Percentiles rank a stretch among this genome's conserved stretches.
Evolutionary conservation across 2,329 filamentous ascomycete species (phyloP).

Genomic region (Colletotrichum sp.): DNA sequence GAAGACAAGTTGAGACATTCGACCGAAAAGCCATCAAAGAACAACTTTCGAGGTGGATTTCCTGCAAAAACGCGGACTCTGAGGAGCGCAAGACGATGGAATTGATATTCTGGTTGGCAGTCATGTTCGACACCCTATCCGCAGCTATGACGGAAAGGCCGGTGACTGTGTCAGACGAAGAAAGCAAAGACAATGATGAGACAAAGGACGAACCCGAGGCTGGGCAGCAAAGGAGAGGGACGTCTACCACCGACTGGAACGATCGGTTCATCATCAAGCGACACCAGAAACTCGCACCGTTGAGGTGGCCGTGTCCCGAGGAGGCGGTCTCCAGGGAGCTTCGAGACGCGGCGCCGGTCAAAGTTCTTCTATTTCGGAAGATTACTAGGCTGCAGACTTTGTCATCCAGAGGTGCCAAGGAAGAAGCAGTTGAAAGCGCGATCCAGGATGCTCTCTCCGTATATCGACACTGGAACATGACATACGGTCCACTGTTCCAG

Average conservation of each 20-base stretch:
- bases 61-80: not conserved
- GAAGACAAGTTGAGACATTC: conserved; percentile 33
- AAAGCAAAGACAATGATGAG: conserved; percentile 34
- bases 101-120: conserved; percentile 61
- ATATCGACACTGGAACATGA: conserved; percentile 59
- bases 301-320: conserved; percentile 60
- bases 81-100: conserved; percentile 50
- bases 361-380: conserved; percentile 63
- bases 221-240: conserved; percentile 22
- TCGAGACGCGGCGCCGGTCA: conserved; percentile 59
- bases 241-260: conserved; percentile 26
- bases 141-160: conserved; percentile 52
- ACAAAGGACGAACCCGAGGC: not conserved
- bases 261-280: conserved; percentile 40
- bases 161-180: conserved; percentile 43
- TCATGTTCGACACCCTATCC: conserved; percentile 65
- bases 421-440: conserved; percentile 49
- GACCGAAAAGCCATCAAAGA: not conserved
- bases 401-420: conserved; percentile 40
- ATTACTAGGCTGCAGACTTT: conserved; percentile 60
- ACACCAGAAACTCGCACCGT: conserved; percentile 28
- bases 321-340: conserved; percentile 54
- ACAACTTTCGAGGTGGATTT: not conserved
- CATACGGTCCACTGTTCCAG: conserved; percentile 56
- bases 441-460: conserved; percentile 53